Conservation (phyloP, 208 protist genomes). For the Leishmania lainsoni region DNA sequence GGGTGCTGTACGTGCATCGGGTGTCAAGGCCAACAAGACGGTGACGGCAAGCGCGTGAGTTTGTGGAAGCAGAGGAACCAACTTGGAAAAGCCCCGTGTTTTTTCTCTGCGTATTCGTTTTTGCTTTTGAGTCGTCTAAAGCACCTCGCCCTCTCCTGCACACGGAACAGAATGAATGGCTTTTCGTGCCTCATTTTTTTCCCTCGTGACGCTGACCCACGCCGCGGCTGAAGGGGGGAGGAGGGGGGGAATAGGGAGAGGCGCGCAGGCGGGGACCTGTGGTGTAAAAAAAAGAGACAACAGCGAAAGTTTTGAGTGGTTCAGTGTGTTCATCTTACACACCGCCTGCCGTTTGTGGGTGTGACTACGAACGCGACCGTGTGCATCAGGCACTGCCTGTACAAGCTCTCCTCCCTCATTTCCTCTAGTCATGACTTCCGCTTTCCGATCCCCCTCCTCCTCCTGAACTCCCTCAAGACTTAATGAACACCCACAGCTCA, state of each 20-base stretch:
- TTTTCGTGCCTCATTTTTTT: background rate
- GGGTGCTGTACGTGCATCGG: slow-evolving; percentile 27
- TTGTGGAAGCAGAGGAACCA: background rate
- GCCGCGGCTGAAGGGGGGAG: background rate
- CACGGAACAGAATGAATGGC: background rate
- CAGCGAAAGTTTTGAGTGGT: background rate
- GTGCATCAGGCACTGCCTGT: background rate
- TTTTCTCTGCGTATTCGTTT: background rate
- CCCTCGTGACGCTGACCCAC: background rate
- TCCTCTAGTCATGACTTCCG: background rate
- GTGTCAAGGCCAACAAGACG: slow-evolving; percentile 20
- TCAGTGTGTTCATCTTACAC: background rate
- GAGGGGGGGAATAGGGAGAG: no score
- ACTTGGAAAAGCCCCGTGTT: background rate
- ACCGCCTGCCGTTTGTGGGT: background rate
- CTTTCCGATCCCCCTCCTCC: background rate
- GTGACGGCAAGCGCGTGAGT: slow-evolving; percentile 3
- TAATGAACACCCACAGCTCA: no score
- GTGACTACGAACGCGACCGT: background rate
- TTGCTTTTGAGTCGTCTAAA: background rate
- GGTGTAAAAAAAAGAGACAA: background rate
- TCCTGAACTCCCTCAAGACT: no score
- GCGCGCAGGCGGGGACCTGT: background rate
- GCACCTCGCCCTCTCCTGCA: background rate
- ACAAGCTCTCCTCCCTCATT: background rate